Evolutionary conservation across 257 asterid genomes (phyloP), one percentile per base, ranked within the genome.

Genomic region (Capsicum chinense): DNA sequence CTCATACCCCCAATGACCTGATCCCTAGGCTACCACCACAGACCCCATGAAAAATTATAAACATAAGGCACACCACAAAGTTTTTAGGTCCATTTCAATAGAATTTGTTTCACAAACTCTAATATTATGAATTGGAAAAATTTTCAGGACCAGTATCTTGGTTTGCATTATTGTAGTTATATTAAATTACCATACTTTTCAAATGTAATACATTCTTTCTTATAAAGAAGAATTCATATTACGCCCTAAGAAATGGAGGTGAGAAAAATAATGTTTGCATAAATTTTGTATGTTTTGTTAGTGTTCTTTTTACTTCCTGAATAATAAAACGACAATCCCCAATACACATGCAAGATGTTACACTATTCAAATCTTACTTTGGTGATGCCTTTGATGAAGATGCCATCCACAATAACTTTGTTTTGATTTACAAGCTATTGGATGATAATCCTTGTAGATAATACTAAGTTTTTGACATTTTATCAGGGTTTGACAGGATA

Each of bases 341-440:
- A 83, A 83, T 88, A 73, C 71, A 7, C 86, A 16, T 88, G 90
- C 98, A 97, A 98, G 99, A 98, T 73, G 98, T 97, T 87, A 84
- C 92, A 80, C 88, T 97, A 86, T 97, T 97, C 86, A 97, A 97
- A 85, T 93, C 99, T 62, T 97, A 97, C 88, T 97, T 97, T 73
- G 99, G 99, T 50, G 98, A 98, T 67, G 95, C 98, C 84, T 97
- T 97, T 85, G 98, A 97, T 90, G 98, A 97, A 89, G 99, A 95
- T 88, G 98, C 98, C 50, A 97, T 97, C 79, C 99, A 98, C 89
- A 95, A 97, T 85, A 97, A 97, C 84, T 97, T 97, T 66, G 99
- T 97, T 84, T 86, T 97, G 86, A 97, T 97, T 62, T 97, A 97
- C 69, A 98, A 97, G 87, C 95, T 97, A 19, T 87, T 97, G 89